Conservation (phyloP, 1,284 basidiomycete genomes). For the Sporisorium sorghi region DNA sequence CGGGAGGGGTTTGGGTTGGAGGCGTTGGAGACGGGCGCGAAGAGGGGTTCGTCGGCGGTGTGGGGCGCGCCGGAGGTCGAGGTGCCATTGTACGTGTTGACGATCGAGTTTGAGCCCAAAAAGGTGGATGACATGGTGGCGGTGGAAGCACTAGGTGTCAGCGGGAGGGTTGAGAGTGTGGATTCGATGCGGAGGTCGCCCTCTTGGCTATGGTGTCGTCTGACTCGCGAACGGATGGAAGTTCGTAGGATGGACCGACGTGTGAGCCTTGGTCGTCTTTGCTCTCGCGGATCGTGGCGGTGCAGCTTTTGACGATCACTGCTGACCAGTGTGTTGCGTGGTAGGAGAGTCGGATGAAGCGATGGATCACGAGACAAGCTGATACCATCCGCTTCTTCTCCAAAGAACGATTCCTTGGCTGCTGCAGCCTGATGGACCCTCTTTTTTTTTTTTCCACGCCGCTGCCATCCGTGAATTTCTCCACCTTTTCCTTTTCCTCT, state of each 20-base stretch:
- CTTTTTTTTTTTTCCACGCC: not conserved
- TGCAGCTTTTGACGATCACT: not conserved
- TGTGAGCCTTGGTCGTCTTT: no score
- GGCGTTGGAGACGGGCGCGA: slow-evolving; percentile 51
- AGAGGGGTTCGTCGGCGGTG: slow-evolving; percentile 40
- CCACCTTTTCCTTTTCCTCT: slow-evolving; percentile 2
- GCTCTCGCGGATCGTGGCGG: not conserved
- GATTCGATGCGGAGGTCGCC: no score
- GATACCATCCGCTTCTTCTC: not conserved
- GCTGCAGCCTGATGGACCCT: slow-evolving; percentile 14
- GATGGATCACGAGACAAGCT: not conserved
- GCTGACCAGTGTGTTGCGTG: not conserved
- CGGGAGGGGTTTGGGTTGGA: slow-evolving; percentile 54
- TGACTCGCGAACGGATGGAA: slow-evolving; percentile 1
- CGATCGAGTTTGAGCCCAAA: slow-evolving; percentile 41
- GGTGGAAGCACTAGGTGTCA: not conserved
- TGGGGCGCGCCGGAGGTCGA: slow-evolving; percentile 16
- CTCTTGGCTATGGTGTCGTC: not conserved
- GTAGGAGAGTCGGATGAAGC: slow-evolving; percentile 3
- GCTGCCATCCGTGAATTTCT: slow-evolving; percentile 1
- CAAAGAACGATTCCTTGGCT: not conserved
- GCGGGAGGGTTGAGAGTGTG: no score
- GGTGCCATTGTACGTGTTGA: slow-evolving; percentile 36
- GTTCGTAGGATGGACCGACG: no score
- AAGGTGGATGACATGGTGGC: slow-evolving; percentile 53